Percentiles rank a stretch among this genome's conserved stretches.
Evolutionary conservation across 371 early-diverging fungal species (phyloP).

Genomic region (Mortierella sp.): DNA sequence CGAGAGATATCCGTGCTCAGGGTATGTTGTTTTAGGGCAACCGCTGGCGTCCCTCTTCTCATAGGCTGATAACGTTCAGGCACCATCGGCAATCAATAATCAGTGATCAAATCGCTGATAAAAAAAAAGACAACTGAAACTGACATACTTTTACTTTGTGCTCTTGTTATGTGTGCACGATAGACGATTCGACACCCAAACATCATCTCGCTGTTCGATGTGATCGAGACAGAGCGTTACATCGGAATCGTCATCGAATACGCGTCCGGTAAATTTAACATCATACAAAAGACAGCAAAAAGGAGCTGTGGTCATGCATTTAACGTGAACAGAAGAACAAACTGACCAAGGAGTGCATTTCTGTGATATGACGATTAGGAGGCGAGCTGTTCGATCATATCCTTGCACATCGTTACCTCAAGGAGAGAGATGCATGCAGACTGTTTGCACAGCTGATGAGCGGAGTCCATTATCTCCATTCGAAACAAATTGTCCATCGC

Average conservation of each 20-base stretch:
- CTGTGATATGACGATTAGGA: conserved; percentile 57
- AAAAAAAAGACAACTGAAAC: too few relatives aligned
- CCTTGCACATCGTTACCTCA: conserved; percentile 91
- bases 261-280: conserved; percentile 78
- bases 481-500: conserved; percentile 93
- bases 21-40: conserved; percentile 55
- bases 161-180: not conserved
- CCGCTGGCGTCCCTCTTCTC: not conserved
- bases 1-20: conserved; percentile 87
- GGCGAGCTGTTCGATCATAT: conserved; percentile 98
- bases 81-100: not conserved
- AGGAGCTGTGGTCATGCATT: not conserved
- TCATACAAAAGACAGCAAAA: not conserved
- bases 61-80: not conserved
- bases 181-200: conserved; percentile 89
- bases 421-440: conserved; percentile 91
- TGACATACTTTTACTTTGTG: conserved; percentile 12
- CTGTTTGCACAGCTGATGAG: conserved; percentile 96
- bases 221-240: conserved; percentile 95
- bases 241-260: conserved; percentile 97
- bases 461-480: conserved; percentile 88
- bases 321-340: not conserved
- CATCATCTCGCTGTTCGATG: conserved; percentile 95
- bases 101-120: too few relatives aligned
- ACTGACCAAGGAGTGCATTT: not conserved